Percentiles rank a stretch among this genome's conserved stretches.
These are phyloP conservation scores for Trametes villosa DNA, from an alignment of 768 basidiomycete species.

Conservation along the genomic window DNA sequence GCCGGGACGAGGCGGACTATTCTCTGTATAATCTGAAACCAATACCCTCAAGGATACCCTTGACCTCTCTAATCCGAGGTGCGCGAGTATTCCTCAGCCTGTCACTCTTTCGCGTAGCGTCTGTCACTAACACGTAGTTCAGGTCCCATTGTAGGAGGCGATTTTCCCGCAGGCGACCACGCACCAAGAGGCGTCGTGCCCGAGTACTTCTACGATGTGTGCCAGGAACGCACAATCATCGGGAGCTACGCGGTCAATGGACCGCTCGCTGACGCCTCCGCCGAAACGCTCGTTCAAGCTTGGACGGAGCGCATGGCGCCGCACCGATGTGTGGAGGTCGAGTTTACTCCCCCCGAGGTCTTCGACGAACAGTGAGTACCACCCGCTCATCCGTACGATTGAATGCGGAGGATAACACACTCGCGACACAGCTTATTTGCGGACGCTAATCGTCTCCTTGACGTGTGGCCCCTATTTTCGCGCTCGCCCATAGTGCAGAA, in stretches of 20 bases:
- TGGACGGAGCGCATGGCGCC: constrained; percentile 46
- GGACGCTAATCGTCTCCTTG: constrained; percentile 42
- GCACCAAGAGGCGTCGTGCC: constrained; percentile 42
- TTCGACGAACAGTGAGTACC: constrained; percentile 58
- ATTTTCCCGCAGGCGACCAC: constrained; percentile 37
- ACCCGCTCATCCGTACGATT: neutral
- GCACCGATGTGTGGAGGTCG: constrained; percentile 53
- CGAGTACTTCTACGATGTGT: constrained; percentile 46
- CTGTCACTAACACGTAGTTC: neutral
- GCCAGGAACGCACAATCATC: constrained; percentile 42
- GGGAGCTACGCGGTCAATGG: constrained; percentile 26
- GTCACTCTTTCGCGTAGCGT: too few relatives aligned
- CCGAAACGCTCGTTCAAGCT: constrained; percentile 37
- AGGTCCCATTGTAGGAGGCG: constrained; percentile 49
- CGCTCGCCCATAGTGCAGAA: constrained; percentile 47
- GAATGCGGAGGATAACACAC: neutral
- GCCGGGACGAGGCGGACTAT: constrained; percentile 41
- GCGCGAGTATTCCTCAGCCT: constrained; percentile 15
- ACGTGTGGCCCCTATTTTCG: constrained; percentile 53
- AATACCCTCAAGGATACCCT: constrained; percentile 56
- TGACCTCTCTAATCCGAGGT: constrained; percentile 58
- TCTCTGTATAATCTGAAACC: constrained; percentile 49
- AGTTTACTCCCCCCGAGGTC: constrained; percentile 41
- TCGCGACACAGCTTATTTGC: constrained; percentile 51
- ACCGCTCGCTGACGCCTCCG: constrained; percentile 36